A percentile compares a stretch with the other conserved stretches of the same genome.
Conservation (phyloP, 163 green algal species). For the Scenedesmus sp. region DNA sequence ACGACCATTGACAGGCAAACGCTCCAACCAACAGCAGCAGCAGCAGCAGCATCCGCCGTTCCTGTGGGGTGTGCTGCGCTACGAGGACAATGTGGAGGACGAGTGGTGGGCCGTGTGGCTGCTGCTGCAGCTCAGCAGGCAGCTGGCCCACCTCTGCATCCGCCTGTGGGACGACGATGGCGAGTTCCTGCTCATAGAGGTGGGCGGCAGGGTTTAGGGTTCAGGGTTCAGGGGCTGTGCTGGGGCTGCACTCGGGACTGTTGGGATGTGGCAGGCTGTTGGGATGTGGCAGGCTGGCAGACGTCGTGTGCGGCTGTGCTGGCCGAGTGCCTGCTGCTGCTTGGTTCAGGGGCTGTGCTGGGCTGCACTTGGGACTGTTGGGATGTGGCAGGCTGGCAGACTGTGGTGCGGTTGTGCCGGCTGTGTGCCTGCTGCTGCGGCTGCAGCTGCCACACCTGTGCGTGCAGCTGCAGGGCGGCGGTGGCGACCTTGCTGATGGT, state of each 20-base stretch:
- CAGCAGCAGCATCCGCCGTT: slow-evolving; percentile 52
- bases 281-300: too few species aligned
- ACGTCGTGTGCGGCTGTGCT: too few species aligned
- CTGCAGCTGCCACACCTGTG: neutral
- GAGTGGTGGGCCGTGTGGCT: slow-evolving; percentile 92
- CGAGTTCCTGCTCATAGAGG: slow-evolving; percentile 93
- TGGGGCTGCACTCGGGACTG: too few species aligned
- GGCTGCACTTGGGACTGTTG: too few species aligned
- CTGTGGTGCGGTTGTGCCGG: too few species aligned
- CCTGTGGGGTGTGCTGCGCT: slow-evolving; percentile 82
- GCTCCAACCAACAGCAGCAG: slow-evolving; percentile 34
- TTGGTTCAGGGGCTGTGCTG: too few species aligned
- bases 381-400: too few species aligned
- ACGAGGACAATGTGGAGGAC: slow-evolving; percentile 92
- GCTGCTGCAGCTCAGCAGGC: slow-evolving; percentile 74
- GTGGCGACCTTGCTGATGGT: too few species aligned
- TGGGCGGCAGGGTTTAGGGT: too few species aligned
- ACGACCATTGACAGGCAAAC: neutral
- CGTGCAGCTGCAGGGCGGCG: neutral
- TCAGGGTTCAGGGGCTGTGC: too few species aligned
- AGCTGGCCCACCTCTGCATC: slow-evolving; percentile 51
- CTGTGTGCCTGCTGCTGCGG: slow-evolving; percentile 1
- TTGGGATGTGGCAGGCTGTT: too few species aligned
- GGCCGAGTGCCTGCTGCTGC: too few species aligned
- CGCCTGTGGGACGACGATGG: slow-evolving; percentile 94